A percentile compares a stretch with the other conserved stretches of the same genome.
phyloP scores from a whole-genome alignment of 2,329 filamentous ascomycete species.

The Aspergillus sp. region DNA sequence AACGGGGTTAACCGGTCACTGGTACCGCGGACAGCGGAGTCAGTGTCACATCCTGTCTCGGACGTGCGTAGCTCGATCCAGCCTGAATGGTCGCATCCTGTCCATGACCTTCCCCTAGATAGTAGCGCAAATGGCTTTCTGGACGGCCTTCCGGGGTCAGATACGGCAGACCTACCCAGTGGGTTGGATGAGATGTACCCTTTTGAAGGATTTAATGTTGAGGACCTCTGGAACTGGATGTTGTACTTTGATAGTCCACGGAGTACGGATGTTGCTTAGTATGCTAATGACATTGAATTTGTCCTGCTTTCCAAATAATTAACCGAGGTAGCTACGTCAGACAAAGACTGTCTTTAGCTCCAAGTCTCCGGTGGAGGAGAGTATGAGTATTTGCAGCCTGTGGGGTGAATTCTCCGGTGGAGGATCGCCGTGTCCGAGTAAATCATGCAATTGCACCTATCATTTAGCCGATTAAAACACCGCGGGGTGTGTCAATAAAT shows the following conservation, averaged over 20 bases:
- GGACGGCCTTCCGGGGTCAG: too few species aligned
- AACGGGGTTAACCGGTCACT: too few species aligned
- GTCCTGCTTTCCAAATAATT: too few species aligned
- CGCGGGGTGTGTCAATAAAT: too few species aligned
- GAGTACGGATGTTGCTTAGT: not conserved
- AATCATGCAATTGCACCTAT: not conserved
- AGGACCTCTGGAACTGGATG: conserved; percentile 27
- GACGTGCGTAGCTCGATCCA: too few species aligned
- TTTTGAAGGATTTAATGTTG: conserved; percentile 23
- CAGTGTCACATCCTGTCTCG: too few species aligned
- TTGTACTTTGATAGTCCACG: conserved; percentile 16
- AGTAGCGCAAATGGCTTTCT: not conserved
- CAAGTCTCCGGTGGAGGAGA: not conserved
- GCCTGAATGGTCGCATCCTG: not conserved
- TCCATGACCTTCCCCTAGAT: not conserved
- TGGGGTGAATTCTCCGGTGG: not conserved
- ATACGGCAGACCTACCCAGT: not conserved
- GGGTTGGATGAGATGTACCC: conserved; percentile 13
- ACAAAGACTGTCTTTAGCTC: too few species aligned
- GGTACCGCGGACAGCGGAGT: too few species aligned
- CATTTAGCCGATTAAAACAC: too few species aligned
- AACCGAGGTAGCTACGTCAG: too few species aligned
- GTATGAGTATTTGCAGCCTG: not conserved
- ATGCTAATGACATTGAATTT: too few species aligned
- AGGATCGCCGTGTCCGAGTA: not conserved